phyloP scores from a whole-genome alignment of 2,329 filamentous ascomycete genomes.

The Tolypocladium endophyticum region DNA sequence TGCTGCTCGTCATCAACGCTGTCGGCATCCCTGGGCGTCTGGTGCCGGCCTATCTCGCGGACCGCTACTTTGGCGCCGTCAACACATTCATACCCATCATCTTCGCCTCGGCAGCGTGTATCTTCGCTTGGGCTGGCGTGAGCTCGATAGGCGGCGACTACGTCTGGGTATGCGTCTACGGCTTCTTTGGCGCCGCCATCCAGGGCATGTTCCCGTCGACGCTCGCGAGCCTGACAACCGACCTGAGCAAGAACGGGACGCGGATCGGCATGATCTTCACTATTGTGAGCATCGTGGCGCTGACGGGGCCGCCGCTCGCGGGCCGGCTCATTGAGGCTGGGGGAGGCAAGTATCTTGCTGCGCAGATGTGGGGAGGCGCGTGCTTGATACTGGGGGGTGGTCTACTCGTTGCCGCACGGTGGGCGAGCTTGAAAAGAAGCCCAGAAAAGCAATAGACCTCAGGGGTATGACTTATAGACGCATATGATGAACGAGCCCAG shows the following conservation, averaged over 20 bases:
- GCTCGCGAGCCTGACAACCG: constrained; percentile 33
- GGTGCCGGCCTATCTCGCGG: constrained; percentile 43
- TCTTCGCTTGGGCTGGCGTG: constrained; percentile 45
- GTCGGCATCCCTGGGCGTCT: constrained; percentile 45
- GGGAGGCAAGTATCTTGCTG: constrained; percentile 34
- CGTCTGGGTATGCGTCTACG: constrained; percentile 52
- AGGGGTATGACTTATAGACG: not conserved
- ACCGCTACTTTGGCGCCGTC: constrained; percentile 41
- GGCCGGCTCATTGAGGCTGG: constrained; percentile 36
- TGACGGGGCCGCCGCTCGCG: constrained; percentile 44
- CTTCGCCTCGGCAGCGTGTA: constrained; percentile 30
- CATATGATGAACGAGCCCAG: not conserved
- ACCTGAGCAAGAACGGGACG: constrained; percentile 42
- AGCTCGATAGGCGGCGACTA: constrained; percentile 27
- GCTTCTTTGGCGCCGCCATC: constrained; percentile 51
- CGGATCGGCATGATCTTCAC: constrained; percentile 52
- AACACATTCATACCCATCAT: constrained; percentile 44
- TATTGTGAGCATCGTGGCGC: constrained; percentile 40
- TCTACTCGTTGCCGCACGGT: constrained; percentile 29
- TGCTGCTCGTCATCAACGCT: constrained; percentile 50
- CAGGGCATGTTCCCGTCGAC: constrained; percentile 55
- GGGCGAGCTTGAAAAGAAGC: constrained; percentile 7
- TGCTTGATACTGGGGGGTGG: constrained; percentile 31
- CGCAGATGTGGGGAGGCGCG: constrained; percentile 39
- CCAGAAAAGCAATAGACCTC: not conserved